Conservation (phyloP, 352 stramenopile genomes). For the Globisporangium perplexum region DNA sequence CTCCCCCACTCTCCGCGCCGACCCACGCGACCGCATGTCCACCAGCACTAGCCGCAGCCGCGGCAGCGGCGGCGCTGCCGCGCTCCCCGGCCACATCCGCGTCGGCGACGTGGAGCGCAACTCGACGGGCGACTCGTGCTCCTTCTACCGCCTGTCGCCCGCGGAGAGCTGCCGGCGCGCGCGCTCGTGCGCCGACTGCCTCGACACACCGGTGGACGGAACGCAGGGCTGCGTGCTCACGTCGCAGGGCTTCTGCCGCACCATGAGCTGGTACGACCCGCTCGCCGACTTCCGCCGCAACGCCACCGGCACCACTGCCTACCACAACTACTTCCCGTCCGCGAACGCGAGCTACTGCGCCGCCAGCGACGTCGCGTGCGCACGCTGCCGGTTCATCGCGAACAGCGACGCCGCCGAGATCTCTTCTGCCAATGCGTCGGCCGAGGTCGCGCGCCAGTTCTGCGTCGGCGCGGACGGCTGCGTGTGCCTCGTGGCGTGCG, state of each 20-base stretch:
- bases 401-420: slow-evolving; percentile 10
- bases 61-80: slow-evolving; percentile 4
- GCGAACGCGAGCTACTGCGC: slow-evolving; percentile 64
- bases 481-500: slow-evolving; percentile 61
- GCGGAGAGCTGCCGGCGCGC: slow-evolving; percentile 43
- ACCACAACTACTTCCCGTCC: slow-evolving; percentile 66
- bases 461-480: slow-evolving; percentile 48
- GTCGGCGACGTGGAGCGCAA: slow-evolving; percentile 33
- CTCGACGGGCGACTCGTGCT: slow-evolving; percentile 46
- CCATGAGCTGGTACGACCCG: slow-evolving; percentile 43
- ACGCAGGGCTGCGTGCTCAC: slow-evolving; percentile 46
- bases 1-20: too few species aligned
- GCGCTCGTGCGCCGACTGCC: slow-evolving; percentile 64
- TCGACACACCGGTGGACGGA: slow-evolving; percentile 36
- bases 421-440: slow-evolving; percentile 23
- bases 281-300: slow-evolving; percentile 56
- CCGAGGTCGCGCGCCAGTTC: slow-evolving; percentile 36
- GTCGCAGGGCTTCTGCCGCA: slow-evolving; percentile 47
- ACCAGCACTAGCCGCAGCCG: slow-evolving; percentile 13
- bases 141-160: slow-evolving; percentile 42
- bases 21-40: background rate
- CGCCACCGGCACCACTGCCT: slow-evolving; percentile 24
- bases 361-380: slow-evolving; percentile 39
- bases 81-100: slow-evolving; percentile 8
- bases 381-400: slow-evolving; percentile 36